These are phyloP conservation scores for Albophoma yamanashiensis DNA, from an alignment of 2,329 filamentous ascomycete genomes.

Conservation along the genomic window DNA sequence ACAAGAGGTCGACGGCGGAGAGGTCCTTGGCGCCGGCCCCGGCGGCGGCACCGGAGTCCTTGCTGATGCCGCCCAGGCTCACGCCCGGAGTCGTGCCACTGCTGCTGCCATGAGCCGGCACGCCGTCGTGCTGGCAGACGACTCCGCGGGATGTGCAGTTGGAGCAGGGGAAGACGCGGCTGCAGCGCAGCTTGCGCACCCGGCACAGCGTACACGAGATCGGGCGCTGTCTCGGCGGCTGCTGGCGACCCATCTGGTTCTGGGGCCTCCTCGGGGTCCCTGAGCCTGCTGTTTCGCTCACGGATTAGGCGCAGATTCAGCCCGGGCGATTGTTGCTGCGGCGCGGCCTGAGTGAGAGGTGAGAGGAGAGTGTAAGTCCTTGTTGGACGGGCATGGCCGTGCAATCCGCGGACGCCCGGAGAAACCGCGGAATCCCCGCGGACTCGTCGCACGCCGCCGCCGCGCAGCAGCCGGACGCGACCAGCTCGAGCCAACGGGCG, in stretches of 20 bases:
- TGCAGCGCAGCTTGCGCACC: conserved; percentile 24
- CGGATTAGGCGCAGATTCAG: background rate
- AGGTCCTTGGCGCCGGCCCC: conserved; percentile 6
- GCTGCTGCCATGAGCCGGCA: background rate
- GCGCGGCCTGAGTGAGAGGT: background rate
- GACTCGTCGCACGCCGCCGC: background rate
- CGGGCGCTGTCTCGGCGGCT: conserved; percentile 18
- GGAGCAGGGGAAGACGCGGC: conserved; percentile 23
- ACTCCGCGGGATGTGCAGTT: conserved; percentile 25
- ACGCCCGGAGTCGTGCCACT: background rate
- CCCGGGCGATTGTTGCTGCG: background rate
- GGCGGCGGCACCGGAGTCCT: background rate
- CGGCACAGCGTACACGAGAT: conserved; percentile 24
- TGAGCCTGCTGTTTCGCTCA: background rate
- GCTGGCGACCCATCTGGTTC: conserved; percentile 20
- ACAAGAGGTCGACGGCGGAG: conserved; percentile 10
- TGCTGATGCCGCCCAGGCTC: background rate
- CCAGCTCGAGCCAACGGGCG: background rate
- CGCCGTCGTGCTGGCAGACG: conserved; percentile 14
- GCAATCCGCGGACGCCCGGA: background rate
- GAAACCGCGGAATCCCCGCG: conserved; percentile 12
- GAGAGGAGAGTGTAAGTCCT: background rate
- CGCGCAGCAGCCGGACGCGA: too few species aligned
- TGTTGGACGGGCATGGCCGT: background rate
- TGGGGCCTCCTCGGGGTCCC: background rate